A percentile compares a stretch with the other conserved stretches of the same genome.
These are phyloP conservation scores for Aspergillus fijiensis DNA, from an alignment of 2,329 filamentous ascomycete species.

Conservation along the genomic window DNA sequence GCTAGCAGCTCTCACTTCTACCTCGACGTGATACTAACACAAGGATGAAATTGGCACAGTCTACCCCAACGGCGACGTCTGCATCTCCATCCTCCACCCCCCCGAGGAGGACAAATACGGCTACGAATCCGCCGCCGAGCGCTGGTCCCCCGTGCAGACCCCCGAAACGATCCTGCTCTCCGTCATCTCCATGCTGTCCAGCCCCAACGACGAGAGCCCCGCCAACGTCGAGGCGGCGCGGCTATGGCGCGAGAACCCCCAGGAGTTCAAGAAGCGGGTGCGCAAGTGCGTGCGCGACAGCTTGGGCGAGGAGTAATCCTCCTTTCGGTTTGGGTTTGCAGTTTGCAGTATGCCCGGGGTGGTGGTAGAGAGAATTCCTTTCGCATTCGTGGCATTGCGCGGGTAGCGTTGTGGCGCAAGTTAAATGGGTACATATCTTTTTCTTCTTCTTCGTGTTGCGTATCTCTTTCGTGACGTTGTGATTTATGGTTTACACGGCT, in stretches of 20 bases:
- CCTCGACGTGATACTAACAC: too few species aligned
- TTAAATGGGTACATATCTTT: too few species aligned
- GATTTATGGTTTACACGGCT: too few species aligned
- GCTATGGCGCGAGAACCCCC: slow-evolving; percentile 76
- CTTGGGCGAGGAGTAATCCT: slow-evolving; percentile 62
- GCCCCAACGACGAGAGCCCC: slow-evolving; percentile 92
- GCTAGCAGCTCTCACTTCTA: too few species aligned
- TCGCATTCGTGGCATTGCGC: too few species aligned
- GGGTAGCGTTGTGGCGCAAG: too few species aligned
- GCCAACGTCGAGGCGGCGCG: slow-evolving; percentile 93
- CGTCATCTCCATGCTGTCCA: slow-evolving; percentile 87
- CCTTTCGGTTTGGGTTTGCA: too few species aligned
- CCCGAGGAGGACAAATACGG: slow-evolving; percentile 92
- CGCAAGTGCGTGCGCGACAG: slow-evolving; percentile 78
- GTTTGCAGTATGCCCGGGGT: too few species aligned
- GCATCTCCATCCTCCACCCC: slow-evolving; percentile 95
- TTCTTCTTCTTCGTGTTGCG: too few species aligned
- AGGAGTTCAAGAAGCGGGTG: slow-evolving; percentile 76
- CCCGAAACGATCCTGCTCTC: slow-evolving; percentile 91
- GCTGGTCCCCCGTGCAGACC: slow-evolving; percentile 92
- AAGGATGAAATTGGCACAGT: slow-evolving; percentile 47
- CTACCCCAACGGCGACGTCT: slow-evolving; percentile 82
- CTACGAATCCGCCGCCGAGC: slow-evolving; percentile 85
- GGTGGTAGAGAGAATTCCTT: too few species aligned
- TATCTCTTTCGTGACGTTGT: too few species aligned